Evolutionary conservation across 1,284 basidiomycete species (phyloP).

Genomic region (Inonotus obliquus): DNA sequence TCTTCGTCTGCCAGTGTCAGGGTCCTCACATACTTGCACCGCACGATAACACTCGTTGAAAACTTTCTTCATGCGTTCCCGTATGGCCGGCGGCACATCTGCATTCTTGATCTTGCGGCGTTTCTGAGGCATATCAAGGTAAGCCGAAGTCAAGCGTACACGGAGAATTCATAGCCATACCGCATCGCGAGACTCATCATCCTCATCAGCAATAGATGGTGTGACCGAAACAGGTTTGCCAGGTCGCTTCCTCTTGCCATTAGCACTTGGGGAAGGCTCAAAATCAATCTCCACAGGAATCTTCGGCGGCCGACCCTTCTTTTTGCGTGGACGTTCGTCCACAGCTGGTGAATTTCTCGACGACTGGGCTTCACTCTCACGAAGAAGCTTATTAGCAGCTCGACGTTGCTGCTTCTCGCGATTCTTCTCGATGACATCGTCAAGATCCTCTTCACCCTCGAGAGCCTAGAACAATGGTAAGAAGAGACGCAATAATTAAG

Average conservation of each 20-base stretch:
- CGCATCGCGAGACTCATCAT: conserved; percentile 59
- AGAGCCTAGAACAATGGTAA: conserved; percentile 49
- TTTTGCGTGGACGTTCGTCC: conserved; percentile 57
- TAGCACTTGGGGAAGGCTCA: conserved; percentile 40
- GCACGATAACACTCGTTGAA: conserved; percentile 80
- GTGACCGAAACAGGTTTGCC: conserved; percentile 73
- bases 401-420: conserved; percentile 62
- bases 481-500: background rate
- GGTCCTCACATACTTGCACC: conserved; percentile 70
- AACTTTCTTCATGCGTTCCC: conserved; percentile 80
- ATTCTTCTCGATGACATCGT: conserved; percentile 63
- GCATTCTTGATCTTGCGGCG: conserved; percentile 63
- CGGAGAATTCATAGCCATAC: conserved; percentile 35
- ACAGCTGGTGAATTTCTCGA: conserved; percentile 60
- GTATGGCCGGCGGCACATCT: conserved; percentile 51
- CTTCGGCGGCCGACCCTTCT: conserved; percentile 62
- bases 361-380: conserved; percentile 40
- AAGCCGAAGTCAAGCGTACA: background rate
- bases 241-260: conserved; percentile 66
- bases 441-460: conserved; percentile 84
- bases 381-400: conserved; percentile 45
- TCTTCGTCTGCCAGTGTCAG: conserved; percentile 65
- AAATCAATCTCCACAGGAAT: conserved; percentile 37
- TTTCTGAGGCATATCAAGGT: conserved; percentile 45
- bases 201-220: conserved; percentile 68